Evolutionary conservation across 148 eudicot species (phyloP), one percentile per base, ranked within the genome.

Genomic region (Cornus kousa): DNA sequence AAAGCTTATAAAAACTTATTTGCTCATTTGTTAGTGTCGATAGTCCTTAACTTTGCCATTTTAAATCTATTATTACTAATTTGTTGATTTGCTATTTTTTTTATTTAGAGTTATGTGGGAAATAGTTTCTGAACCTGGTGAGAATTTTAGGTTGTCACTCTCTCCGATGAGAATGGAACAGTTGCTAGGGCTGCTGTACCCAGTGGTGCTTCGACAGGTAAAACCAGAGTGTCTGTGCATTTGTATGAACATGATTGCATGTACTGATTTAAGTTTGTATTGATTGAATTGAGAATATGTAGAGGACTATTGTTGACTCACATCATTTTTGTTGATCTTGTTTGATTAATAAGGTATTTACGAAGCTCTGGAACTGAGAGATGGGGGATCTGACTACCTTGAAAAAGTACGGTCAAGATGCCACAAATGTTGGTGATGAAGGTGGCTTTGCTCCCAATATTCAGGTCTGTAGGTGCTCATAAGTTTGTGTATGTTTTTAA

Each of bases 401-500:
- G 98, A 95, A 95, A 90, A 95, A 93, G 68, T 95, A 95, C 66
- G 99, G 97, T 82, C 99, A 95, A 85, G 99, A 95, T 86, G 97
- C 99, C 48, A 95, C 97, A 57, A 95, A 93, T 87, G 97, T 95
- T 71, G 98, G 98, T 85, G 98, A 95, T 78, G 98, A 95, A 83
- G 99, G 99, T 88, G 97, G 99, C 81, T 95, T 95, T 89, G 97
- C 99, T 82, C 99, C 99, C 67, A 93, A 93, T 77, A 95, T 95
- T 82, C 94, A 91, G 97, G 98, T 94, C 35, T 73, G 16, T 69
- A 23, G 74, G 40, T 87, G 76, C 78, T 24, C 35, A 1, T 22
- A 31, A 24, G 5, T 35, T 19, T 4, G 3, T 32, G 72, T 8
- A 53, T 11, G 4, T 53, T 13, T 53, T 53, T n/a, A 13, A 53